A percentile compares a stretch with the other conserved stretches of the same genome.
Evolutionary conservation across 2,329 filamentous ascomycete genomes (phyloP).

Genomic region (Calonectria pseudoturangicola): DNA sequence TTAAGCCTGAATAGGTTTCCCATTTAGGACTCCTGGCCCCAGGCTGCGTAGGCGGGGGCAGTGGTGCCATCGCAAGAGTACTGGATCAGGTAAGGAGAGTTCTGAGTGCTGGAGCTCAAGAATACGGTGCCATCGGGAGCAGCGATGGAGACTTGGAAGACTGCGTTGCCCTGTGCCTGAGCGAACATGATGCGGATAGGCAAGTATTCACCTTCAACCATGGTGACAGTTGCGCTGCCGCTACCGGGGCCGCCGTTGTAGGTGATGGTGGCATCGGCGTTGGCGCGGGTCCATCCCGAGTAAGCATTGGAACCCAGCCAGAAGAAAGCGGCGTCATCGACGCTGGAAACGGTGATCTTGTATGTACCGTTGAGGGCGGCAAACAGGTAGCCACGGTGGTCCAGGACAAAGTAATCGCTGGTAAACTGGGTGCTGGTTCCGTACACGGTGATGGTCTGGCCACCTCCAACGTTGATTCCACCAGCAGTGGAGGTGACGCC

Average conservation of each 20-base stretch:
- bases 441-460: slow-evolving; percentile 1
- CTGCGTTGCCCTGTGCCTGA: slow-evolving; percentile 7
- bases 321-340: slow-evolving; percentile 10
- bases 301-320: slow-evolving; percentile 9
- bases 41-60: neutral
- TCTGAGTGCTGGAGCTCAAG: slow-evolving; percentile 11
- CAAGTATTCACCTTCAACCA: slow-evolving; percentile 12
- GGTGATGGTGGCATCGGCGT: slow-evolving; percentile 6
- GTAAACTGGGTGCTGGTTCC: slow-evolving; percentile 5
- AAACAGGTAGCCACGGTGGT: slow-evolving; percentile 19
- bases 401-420: slow-evolving; percentile 18
- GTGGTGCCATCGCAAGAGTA: slow-evolving; percentile 15
- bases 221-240: neutral
- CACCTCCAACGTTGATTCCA: neutral
- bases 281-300: slow-evolving; percentile 6
- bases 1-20: neutral
- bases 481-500: neutral
- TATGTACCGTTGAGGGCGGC: slow-evolving; percentile 1
- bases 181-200: slow-evolving; percentile 12
- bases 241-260: slow-evolving; percentile 3
- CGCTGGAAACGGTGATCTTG: neutral
- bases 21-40: neutral
- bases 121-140: slow-evolving; percentile 18
- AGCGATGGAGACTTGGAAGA: slow-evolving; percentile 9
- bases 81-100: slow-evolving; percentile 15